Conservation (phyloP, 31 red algal genomes). For the Porphyra umbilicalis region DNA sequence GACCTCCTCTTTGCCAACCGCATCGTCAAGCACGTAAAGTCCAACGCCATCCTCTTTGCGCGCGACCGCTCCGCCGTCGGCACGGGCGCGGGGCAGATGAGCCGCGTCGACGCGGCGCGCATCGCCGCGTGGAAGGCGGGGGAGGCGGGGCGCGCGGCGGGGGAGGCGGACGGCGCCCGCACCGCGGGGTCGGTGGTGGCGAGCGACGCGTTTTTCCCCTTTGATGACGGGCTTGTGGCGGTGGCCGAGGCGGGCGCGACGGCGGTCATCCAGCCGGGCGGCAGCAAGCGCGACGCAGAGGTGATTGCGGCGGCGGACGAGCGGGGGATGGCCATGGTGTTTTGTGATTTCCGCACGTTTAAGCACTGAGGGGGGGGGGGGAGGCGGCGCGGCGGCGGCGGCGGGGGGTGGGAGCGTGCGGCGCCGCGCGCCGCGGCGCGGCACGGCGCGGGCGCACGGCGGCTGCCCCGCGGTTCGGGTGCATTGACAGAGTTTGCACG, state of each 20-base stretch:
- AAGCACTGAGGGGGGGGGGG: slow-evolving; percentile 43
- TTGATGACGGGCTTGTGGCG: slow-evolving; percentile 83
- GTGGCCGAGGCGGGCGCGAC: slow-evolving; percentile 92
- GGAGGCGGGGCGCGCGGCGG: slow-evolving; percentile 47
- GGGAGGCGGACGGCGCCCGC: slow-evolving; percentile 58
- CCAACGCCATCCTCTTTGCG: slow-evolving; percentile 96
- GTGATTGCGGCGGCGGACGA: slow-evolving; percentile 95
- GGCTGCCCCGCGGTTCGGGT: too few species aligned
- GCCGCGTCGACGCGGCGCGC: slow-evolving; percentile 82
- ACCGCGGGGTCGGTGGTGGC: slow-evolving; percentile 81
- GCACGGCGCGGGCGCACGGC: too few species aligned
- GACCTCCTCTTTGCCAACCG: slow-evolving; percentile 87
- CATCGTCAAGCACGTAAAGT: slow-evolving; percentile 96
- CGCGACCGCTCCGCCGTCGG: slow-evolving; percentile 63
- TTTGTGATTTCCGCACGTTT: slow-evolving; percentile 93
- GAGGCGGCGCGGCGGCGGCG: too few species aligned
- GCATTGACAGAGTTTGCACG: too few species aligned
- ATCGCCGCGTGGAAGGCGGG: slow-evolving; percentile 96
- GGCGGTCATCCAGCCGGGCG: slow-evolving; percentile 96
- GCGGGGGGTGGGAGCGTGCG: too few species aligned
- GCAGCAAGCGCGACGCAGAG: slow-evolving; percentile 86
- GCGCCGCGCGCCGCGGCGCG: too few species aligned
- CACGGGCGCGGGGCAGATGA: slow-evolving; percentile 97
- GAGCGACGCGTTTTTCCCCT: slow-evolving; percentile 98
- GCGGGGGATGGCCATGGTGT: slow-evolving; percentile 76